Conservation (phyloP, 192 early-diverging fungal genomes). For the Podila epigama region DNA sequence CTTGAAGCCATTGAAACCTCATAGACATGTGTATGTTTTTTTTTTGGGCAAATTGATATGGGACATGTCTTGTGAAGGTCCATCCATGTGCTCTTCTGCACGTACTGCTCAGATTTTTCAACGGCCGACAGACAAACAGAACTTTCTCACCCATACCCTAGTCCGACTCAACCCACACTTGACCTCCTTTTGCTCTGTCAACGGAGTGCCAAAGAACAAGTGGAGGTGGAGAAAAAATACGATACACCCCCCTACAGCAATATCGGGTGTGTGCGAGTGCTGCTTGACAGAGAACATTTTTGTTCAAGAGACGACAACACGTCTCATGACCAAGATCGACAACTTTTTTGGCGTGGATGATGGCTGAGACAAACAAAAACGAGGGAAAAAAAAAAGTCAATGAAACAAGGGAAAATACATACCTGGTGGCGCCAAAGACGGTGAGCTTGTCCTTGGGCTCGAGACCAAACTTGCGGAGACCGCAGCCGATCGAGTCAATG, state of each 20-base stretch:
- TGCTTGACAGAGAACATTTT: not conserved
- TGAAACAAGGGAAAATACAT: too few species aligned
- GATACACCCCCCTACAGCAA: not conserved
- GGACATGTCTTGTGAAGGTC: not conserved
- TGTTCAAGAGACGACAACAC: too few species aligned
- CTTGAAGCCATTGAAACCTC: too few species aligned
- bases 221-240: not conserved
- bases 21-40: too few species aligned
- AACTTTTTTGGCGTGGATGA: too few species aligned
- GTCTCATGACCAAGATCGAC: too few species aligned
- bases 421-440: slow-evolving; percentile 78
- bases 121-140: not conserved
- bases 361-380: too few species aligned
- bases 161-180: not conserved
- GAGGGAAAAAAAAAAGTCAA: too few species aligned
- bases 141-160: not conserved
- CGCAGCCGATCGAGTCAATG: slow-evolving; percentile 68
- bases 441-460: slow-evolving; percentile 56
- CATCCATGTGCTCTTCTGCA: not conserved
- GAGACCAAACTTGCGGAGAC: slow-evolving; percentile 73
- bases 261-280: not conserved
- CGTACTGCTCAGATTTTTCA: not conserved
- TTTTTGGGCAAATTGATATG: not conserved
- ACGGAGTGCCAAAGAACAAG: too few species aligned
- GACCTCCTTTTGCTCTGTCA: too few species aligned